Conservation (phyloP, 768 basidiomycete genomes). For the Trametes cubensis region DNA sequence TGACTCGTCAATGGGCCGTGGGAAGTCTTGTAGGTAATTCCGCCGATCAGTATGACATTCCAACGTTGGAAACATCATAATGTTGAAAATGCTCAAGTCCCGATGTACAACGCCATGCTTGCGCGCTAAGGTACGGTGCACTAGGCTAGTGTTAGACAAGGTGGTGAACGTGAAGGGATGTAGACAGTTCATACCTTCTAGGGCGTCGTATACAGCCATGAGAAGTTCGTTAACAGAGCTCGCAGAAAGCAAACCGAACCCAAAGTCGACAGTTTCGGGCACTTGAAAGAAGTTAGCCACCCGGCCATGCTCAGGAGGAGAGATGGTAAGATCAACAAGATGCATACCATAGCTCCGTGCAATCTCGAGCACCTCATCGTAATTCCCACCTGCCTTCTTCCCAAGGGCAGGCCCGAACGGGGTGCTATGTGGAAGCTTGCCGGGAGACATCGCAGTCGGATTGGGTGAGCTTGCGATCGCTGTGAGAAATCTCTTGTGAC, state of each 20-base stretch:
- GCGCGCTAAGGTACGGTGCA: not conserved
- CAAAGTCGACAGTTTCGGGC: no score
- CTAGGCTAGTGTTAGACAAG: not conserved
- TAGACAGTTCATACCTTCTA: not conserved
- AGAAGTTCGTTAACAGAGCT: not conserved
- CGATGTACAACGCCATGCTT: not conserved
- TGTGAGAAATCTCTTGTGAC: no score
- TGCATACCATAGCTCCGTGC: no score
- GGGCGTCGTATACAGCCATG: conserved; percentile 1
- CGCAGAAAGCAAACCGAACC: not conserved
- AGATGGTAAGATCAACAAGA: no score
- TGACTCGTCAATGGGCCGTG: not conserved
- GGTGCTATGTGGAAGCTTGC: no score
- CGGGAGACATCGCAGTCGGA: no score
- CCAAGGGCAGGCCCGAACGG: no score
- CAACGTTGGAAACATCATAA: not conserved
- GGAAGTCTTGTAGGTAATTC: not conserved
- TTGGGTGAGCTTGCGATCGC: no score
- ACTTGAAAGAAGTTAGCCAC: no score
- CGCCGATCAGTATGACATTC: not conserved
- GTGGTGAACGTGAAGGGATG: not conserved
- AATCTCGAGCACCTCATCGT: no score
- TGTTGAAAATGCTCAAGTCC: conserved; percentile 6
- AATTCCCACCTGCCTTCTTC: no score
- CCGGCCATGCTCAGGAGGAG: no score